phyloP scores from a whole-genome alignment of 176 grass and related monocot genomes.

The Musa schizocarpa region DNA sequence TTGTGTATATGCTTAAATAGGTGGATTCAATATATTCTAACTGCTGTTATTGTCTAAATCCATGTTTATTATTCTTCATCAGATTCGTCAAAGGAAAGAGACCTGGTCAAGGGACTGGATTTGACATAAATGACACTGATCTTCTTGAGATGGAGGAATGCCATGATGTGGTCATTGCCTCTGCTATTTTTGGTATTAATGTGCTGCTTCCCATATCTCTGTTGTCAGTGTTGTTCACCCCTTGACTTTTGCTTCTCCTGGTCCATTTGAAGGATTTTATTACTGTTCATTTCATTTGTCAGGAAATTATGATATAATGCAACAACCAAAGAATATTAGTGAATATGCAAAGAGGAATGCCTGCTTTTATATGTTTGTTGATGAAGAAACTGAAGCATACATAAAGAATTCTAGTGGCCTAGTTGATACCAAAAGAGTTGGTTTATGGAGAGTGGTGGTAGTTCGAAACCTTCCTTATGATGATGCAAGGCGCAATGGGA shows the following conservation, averaged over 20 bases:
- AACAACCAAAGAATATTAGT: conserved; percentile 86
- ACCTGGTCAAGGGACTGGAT: conserved; percentile 75
- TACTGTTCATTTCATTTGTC: conserved; percentile 29
- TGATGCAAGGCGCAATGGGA: conserved; percentile 87
- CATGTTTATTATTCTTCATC: conserved; percentile 12
- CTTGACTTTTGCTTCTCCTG: neutral
- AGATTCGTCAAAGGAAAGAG: conserved; percentile 77
- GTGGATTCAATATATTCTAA: too few relatives aligned
- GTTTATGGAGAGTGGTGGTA: conserved; percentile 74
- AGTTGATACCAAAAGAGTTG: conserved; percentile 46
- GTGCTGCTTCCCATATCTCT: neutral
- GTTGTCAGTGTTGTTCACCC: neutral
- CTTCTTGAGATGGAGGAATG: conserved; percentile 74
- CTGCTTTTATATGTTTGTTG: conserved; percentile 99
- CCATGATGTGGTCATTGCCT: conserved; percentile 56
- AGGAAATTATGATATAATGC: conserved; percentile 99
- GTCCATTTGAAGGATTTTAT: conserved; percentile 12
- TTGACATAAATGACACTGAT: conserved; percentile 83
- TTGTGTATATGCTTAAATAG: too few relatives aligned
- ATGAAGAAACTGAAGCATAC: conserved; percentile 84
- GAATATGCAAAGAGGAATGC: conserved; percentile 59
- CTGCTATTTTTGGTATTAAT: conserved; percentile 90
- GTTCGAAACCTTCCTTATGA: conserved; percentile 83
- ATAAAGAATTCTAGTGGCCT: conserved; percentile 64
- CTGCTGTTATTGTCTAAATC: too few relatives aligned